Evolutionary conservation across 148 eudicot genomes (phyloP), one percentile per base, ranked within the genome.

Genomic region (Tetragonia tetragonoides): DNA sequence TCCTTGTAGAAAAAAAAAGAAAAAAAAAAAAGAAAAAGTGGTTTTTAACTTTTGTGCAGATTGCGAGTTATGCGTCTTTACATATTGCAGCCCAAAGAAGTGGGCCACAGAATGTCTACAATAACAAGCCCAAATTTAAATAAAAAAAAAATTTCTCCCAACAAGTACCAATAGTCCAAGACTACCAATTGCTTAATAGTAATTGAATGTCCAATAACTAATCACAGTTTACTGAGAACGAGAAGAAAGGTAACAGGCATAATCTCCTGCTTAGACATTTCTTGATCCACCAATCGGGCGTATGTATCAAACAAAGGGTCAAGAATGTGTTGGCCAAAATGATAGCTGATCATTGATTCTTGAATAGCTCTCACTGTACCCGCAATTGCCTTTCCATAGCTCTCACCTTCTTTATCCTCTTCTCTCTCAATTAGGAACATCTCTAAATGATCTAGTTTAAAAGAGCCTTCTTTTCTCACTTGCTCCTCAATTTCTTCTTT

Each of bases 311-410:
- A 93, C 81, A 95, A 76, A n/a, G 70, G 38, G 54, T 91, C 92
- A 70, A 95, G 49, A 47, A 95, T 88, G n/a, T 66, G 83, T 72
- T 86, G 86, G 14, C 99, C 99, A 70, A 95, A 95, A 82, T 93
- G 99, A 75, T 88, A 89, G 23, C 63, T 65, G 7, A 95, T 79
- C 89, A 87, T 91, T 0, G 97, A 87, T 69, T 91, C 97, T 80
- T 95, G 99, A 68, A 95, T 88, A 14, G 97, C 95, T 73, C 97
- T 88, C 10, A 90, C 90, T 17, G 96, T 77, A 79, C 28, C 89
- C 1, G 99, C 97, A 11, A 93, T 90, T 0, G 74, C 87, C 18
- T 24, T 57, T 5, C 99, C 99, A 40, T 90, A 88, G 79, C 88
- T 86, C 17, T 24, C 47, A 2, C 61, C 74, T 39, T 60, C 8